Evolutionary conservation across 2,329 filamentous ascomycete genomes (phyloP).

Genomic region (Thielaviopsis populi): DNA sequence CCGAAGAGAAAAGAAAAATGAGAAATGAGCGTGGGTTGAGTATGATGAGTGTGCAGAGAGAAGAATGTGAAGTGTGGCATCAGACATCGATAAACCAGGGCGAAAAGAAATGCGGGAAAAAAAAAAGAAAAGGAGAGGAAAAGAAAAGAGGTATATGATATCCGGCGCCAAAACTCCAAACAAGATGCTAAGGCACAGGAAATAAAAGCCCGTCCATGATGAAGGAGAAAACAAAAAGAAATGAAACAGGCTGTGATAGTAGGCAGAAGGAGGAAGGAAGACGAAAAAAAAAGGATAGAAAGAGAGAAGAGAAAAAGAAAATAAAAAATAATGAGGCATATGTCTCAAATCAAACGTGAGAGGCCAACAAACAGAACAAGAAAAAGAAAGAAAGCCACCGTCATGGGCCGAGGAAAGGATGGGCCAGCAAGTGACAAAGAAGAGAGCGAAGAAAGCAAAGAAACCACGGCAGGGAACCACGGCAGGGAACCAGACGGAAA

Average conservation of each 20-base stretch:
- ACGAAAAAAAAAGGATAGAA: neutral
- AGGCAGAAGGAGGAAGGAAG: neutral
- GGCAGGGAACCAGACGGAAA: too few relatives aligned
- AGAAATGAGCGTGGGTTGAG: neutral
- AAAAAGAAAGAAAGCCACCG: neutral
- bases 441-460: neutral
- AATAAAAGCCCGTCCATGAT: constrained; percentile 3
- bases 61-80: neutral
- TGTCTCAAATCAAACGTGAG: neutral
- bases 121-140: neutral
- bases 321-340: neutral
- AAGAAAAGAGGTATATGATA: constrained; percentile 9
- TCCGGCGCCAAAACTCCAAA: constrained; percentile 11
- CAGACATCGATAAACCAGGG: neutral
- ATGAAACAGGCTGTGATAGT: neutral
- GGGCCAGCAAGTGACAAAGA: neutral
- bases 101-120: too few relatives aligned
- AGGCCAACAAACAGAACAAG: neutral
- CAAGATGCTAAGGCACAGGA: constrained; percentile 11
- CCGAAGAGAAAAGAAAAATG: neutral
- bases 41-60: neutral
- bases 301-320: neutral
- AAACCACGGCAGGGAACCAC: too few relatives aligned
- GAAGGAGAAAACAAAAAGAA: neutral
- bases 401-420: too few relatives aligned